Conservation (phyloP, 805 yeast genomes). For the Lipomyces chichibuensis region DNA sequence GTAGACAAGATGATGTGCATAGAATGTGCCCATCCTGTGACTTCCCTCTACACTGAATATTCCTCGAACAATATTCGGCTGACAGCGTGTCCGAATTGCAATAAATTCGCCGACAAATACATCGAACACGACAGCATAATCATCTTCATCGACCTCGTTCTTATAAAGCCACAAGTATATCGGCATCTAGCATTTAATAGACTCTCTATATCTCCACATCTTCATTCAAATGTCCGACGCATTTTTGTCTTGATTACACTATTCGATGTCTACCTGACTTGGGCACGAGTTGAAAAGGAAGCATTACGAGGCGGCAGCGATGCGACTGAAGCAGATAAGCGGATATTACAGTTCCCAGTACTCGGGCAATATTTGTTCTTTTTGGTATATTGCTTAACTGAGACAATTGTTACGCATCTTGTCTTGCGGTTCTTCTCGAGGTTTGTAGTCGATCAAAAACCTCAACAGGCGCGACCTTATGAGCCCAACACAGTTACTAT, state of each 20-base stretch:
- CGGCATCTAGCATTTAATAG: constrained; percentile 83
- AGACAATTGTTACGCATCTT: constrained; percentile 44
- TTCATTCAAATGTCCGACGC: constrained; percentile 45
- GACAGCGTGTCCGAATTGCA: constrained; percentile 74
- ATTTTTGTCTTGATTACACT: constrained; percentile 65
- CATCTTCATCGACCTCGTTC: constrained; percentile 76
- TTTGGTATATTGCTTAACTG: constrained; percentile 44
- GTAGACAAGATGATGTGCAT: constrained; percentile 75
- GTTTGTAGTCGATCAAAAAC: constrained; percentile 1
- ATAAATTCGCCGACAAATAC: constrained; percentile 80
- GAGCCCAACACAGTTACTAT: constrained; percentile 56
- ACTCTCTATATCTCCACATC: constrained; percentile 40
- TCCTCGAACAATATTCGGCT: constrained; percentile 77
- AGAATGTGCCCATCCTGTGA: constrained; percentile 74
- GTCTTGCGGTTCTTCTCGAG: constrained; percentile 46
- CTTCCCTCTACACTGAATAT: constrained; percentile 68
- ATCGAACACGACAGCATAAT: constrained; percentile 87
- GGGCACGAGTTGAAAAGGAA: constrained; percentile 85
- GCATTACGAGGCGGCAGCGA: constrained; percentile 37
- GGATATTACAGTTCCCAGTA: constrained; percentile 41
- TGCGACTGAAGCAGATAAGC: constrained; percentile 13
- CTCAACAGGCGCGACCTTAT: constrained; percentile 5
- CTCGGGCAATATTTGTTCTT: constrained; percentile 47
- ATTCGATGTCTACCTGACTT: constrained; percentile 85
- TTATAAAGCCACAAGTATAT: constrained; percentile 77